A percentile compares a stretch with the other conserved stretches of the same genome.
These are phyloP conservation scores for Parafenestella ontariensis DNA, from an alignment of 2,329 filamentous ascomycete species.

Conservation along the genomic window DNA sequence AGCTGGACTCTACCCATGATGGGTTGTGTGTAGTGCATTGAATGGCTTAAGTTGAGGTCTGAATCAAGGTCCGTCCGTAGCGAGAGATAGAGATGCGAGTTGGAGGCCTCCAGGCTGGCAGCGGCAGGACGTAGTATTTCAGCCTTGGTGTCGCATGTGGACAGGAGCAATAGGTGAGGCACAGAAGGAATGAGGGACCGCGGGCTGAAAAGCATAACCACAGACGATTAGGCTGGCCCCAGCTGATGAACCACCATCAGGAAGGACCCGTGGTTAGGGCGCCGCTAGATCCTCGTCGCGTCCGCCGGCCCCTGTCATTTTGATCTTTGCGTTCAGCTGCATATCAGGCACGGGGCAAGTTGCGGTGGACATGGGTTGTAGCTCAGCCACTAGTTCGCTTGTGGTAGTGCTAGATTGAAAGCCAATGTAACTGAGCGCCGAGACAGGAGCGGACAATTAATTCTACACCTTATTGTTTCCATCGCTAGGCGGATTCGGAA, in stretches of 20 bases:
- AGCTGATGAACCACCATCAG: constrained; percentile 28
- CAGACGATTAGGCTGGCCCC: constrained; percentile 12
- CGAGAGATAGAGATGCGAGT: neutral
- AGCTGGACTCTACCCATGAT: constrained; percentile 35
- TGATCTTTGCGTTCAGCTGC: constrained; percentile 27
- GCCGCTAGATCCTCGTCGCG: constrained; percentile 22
- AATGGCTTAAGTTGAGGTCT: neutral
- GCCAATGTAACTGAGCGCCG: constrained; percentile 19
- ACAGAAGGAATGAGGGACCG: constrained; percentile 12
- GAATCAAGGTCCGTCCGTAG: constrained; percentile 1
- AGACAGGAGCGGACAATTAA: constrained; percentile 15
- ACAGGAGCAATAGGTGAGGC: constrained; percentile 2
- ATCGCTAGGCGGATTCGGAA: constrained; percentile 1
- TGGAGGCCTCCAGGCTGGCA: neutral
- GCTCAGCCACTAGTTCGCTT: constrained; percentile 23
- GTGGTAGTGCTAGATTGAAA: constrained; percentile 20
- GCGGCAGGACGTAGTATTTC: neutral
- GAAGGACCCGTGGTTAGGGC: constrained; percentile 15
- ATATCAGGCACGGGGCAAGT: constrained; percentile 26
- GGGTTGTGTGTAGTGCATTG: constrained; percentile 10
- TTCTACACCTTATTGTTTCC: constrained; percentile 2
- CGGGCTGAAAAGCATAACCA: constrained; percentile 16
- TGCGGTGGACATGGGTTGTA: constrained; percentile 26
- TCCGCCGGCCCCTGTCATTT: constrained; percentile 29
- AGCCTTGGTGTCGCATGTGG: neutral